Evolutionary conservation across 1,284 basidiomycete species (phyloP), one percentile per base, ranked within the genome.

Genomic region (Exsudoporus floridanus): DNA sequence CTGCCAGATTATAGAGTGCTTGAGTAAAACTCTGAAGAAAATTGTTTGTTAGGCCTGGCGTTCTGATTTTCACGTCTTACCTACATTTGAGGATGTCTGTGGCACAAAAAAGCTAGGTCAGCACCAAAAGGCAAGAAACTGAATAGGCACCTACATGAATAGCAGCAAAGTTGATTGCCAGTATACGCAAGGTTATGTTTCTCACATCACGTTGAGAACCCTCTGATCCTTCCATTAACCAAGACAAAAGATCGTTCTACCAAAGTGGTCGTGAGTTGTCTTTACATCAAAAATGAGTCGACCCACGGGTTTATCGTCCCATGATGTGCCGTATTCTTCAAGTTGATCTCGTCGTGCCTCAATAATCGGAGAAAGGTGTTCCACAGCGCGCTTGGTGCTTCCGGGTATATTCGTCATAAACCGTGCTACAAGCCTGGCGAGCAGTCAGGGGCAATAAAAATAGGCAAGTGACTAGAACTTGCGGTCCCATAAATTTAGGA

Each of bases 231-330:
- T 79, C 73, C 50, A 80, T 65, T 12, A 79, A 53, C 78, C 76
- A 81, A 48, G 64, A 66, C 14, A 81, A 55, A 39, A 75, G 48
- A 54, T 77, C 75, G 49, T 75, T 71, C 73, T 77, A 53, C 5
- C 14, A 18, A 25, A 8, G 6, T 19, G 14, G 35, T 19, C 7
- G 38, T 42, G 9, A 43, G 31, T 19, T 8, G 4, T 7, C 13
- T 18, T 7, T 12, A 4, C 3, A 5, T 5, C 1, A 16, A 43
- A 13, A 27, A 4, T 23, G 16, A 14, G 25, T 14, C 9, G 3
- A 64, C 70, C 2, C 40, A 75, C 76, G 28, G 74, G 71, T 47
- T 68, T 73, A 16, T 71, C 73, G 5, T 62, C 48, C 68, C 69
- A 75, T 37, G 71, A 64, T 1, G 61, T 60, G 0, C 70, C 74